phyloP scores from a whole-genome alignment of 352 stramenopile species.

The Phytophthora capsici region DNA sequence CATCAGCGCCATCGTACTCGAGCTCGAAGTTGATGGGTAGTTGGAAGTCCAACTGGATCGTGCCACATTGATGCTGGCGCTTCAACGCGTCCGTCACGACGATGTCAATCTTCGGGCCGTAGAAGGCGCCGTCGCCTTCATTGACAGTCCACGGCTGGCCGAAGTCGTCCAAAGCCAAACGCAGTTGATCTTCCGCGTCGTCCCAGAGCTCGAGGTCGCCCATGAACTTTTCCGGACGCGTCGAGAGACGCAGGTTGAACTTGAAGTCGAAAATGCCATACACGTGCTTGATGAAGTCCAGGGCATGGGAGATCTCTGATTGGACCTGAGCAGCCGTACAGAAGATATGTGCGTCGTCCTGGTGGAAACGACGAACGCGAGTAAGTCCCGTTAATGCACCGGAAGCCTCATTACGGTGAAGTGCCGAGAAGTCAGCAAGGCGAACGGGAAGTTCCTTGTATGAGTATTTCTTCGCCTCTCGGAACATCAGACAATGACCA shows the following conservation, averaged over 20 bases:
- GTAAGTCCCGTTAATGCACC: constrained; percentile 97
- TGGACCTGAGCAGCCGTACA: constrained; percentile 96
- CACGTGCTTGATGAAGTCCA: constrained; percentile 95
- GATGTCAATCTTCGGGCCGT: constrained; percentile 98
- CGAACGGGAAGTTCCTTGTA: constrained; percentile 96
- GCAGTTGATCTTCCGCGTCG: constrained; percentile 84
- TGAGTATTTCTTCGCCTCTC: constrained; percentile 93
- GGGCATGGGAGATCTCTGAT: constrained; percentile 94
- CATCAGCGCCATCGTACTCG: constrained; percentile 91
- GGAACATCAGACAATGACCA: constrained; percentile 97
- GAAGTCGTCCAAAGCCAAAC: constrained; percentile 71
- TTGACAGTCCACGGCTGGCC: constrained; percentile 88
- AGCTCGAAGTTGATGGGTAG: constrained; percentile 97
- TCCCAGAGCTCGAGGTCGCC: constrained; percentile 95
- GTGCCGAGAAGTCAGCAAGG: constrained; percentile 95
- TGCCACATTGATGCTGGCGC: constrained; percentile 97
- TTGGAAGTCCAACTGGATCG: constrained; percentile 99
- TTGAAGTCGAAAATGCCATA: constrained; percentile 96
- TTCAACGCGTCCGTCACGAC: constrained; percentile 97
- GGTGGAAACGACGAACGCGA: constrained; percentile 97
- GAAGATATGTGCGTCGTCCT: constrained; percentile 99
- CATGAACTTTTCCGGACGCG: constrained; percentile 95
- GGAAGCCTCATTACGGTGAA: constrained; percentile 96
- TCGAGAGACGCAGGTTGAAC: constrained; percentile 94
- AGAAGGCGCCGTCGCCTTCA: constrained; percentile 96